Conservation (phyloP, 176 grass and related monocot species). For the Phoenix roebelenii region DNA sequence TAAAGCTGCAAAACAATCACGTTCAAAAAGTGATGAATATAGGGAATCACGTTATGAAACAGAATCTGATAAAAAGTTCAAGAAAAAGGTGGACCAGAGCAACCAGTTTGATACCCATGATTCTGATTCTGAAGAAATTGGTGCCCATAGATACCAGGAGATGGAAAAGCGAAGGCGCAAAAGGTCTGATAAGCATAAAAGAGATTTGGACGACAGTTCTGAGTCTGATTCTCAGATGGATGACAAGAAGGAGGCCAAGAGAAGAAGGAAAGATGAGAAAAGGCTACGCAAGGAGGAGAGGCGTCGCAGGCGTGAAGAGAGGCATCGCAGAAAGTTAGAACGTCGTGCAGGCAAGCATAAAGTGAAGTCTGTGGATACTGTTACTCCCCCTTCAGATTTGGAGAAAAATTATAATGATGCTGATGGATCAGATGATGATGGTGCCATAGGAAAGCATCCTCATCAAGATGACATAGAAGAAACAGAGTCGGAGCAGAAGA, state of each 20-base stretch:
- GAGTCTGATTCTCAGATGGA: constrained; percentile 40
- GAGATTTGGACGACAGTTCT: constrained; percentile 40
- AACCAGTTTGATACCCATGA: constrained; percentile 21
- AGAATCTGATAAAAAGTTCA: constrained; percentile 30
- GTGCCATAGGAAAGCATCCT: constrained; percentile 29
- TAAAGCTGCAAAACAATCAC: constrained; percentile 19
- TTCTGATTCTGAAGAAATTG: constrained; percentile 49
- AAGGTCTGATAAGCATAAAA: constrained; percentile 55
- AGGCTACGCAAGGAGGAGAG: constrained; percentile 72
- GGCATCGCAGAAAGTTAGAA: constrained; percentile 48
- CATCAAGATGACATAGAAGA: constrained; percentile 17
- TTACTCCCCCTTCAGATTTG: constrained; percentile 30
- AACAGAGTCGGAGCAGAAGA: constrained; percentile 45
- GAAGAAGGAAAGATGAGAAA: constrained; percentile 65
- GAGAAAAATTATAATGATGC: constrained; percentile 21
- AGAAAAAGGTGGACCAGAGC: constrained; percentile 19
- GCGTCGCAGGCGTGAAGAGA: constrained; percentile 56
- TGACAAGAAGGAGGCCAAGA: constrained; percentile 57
- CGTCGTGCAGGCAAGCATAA: constrained; percentile 41
- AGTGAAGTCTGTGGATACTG: constrained; percentile 24
- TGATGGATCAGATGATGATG: constrained; percentile 39
- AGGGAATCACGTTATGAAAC: constrained; percentile 29
- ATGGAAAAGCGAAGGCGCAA: constrained; percentile 55
- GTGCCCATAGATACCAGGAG: constrained; percentile 32
- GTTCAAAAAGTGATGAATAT: constrained; percentile 19